Evolutionary conservation across 768 basidiomycete genomes (phyloP), one percentile per base, ranked within the genome.

Genomic region (Sistotremastrum niveocremeum): DNA sequence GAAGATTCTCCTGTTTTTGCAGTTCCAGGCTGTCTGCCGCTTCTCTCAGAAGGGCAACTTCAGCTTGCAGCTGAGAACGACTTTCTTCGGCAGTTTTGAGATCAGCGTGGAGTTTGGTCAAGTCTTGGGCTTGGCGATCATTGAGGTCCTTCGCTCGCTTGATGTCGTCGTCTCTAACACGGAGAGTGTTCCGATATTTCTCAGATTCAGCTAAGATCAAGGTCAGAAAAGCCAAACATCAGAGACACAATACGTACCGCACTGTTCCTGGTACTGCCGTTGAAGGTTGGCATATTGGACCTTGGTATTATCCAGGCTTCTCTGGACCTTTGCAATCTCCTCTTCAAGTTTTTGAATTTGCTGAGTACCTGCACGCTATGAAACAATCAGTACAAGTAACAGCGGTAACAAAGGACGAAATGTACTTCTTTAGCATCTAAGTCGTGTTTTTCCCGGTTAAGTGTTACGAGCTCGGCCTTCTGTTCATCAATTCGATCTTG

Each of bases 371-470:
- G 75, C 68, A 35, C 79, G 73, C 80, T 85, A 56, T 45, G 9
- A 49, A 54, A 47, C 44, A 36, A 45, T 53, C 29, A 64, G 55
- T 7, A 46, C 46, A 4, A 50, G 46, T 55, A 9, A 48, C 20
- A 49, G 35, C 47, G 10, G 39, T 49, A 46, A 35, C 44, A 41
- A 30, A 50, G 6, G 37, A 46, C 37, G 20, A 47, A 38, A 2
- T 53, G 7, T 48, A 87, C 87, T 69, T 95, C 93, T 61, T 91
- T 93, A 8, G 74, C 69, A 39, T 86, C 71, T 52, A 94, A 62
- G 56, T 97, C 93, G 64, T 97, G 95, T 62, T 97, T 91, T 55
- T 97, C 90, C 37, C 86, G 74, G 60, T 87, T 85, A 4, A 84
- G 81, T 5, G 81, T 72, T 9, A 69, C 79, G 6, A 95, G 67